Percentiles rank a stretch among this genome's conserved stretches.
These are phyloP conservation scores for Syncephalis plumigaleata DNA, from an alignment of 371 early-diverging fungal species.

Conservation along the genomic window DNA sequence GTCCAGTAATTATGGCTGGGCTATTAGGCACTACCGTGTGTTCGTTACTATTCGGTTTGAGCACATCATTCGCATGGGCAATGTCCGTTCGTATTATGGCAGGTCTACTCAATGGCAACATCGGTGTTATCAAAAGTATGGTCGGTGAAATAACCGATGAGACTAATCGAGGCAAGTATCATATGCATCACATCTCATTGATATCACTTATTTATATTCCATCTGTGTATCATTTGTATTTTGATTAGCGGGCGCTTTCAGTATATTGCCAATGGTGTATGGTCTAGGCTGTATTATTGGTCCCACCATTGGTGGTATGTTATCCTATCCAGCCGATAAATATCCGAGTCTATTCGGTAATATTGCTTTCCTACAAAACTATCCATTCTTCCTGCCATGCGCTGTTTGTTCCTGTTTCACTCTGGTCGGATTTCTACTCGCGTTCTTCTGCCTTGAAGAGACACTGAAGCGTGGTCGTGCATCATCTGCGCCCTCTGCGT, in stretches of 20 bases:
- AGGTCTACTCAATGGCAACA: constrained; percentile 66
- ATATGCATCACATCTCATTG: too few relatives aligned
- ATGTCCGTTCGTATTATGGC: constrained; percentile 39
- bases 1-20: constrained; percentile 64
- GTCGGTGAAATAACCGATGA: constrained; percentile 68
- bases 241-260: constrained; percentile 5
- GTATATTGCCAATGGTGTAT: constrained; percentile 5
- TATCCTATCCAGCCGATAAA: constrained; percentile 49
- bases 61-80: constrained; percentile 43
- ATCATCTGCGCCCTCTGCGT: background rate
- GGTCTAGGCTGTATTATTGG: constrained; percentile 21
- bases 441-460: constrained; percentile 54
- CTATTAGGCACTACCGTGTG: constrained; percentile 51
- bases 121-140: constrained; percentile 68
- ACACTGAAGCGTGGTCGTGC: constrained; percentile 24
- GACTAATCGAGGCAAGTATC: constrained; percentile 38
- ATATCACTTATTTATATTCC: background rate
- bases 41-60: constrained; percentile 59
- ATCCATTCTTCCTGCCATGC: constrained; percentile 78
- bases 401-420: constrained; percentile 41
- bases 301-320: constrained; percentile 60
- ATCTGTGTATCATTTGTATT: background rate
- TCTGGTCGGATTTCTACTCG: constrained; percentile 38
- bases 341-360: constrained; percentile 51
- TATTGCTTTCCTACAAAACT: constrained; percentile 32